Evolutionary conservation across 2,329 filamentous ascomycete genomes (phyloP), one percentile per base, ranked within the genome.

Genomic region (Arthrobotrys sinensis): DNA sequence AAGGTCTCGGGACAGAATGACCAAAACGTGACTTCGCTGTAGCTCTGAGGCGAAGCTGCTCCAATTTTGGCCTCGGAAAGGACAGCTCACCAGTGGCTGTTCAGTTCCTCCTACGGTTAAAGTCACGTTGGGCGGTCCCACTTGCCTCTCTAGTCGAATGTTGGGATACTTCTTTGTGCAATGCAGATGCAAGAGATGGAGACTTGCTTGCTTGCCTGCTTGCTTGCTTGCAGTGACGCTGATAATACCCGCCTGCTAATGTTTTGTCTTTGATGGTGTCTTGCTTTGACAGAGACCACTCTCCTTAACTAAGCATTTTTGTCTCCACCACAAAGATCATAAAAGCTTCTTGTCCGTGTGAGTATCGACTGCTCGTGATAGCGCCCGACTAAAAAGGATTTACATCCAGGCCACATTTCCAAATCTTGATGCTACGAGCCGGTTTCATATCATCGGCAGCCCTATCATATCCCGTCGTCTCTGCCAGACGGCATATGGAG

Each of bases 191-290:
- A 53, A 21, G 40, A 40, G 43, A 40, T 40, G 14, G 32, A 48
- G 28, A 62, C 38, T 48, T 69, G 65, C 50, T 46, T 60, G 28
- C 38, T 40, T 52, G 43, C 38, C 34, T 36, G 34, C 43, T 40
- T 50, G 46, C 43, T 40, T 66, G 28, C 63, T 66, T 67, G 14
- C 46, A 45, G 64, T 57, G 40, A 57, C 63, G 62, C 63, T 50
- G 34, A 68, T 69, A 70, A 65, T 70, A 71, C 60, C 62, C 57
- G 57, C 65, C 48, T 70, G 50, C 43, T 77, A 77, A 70, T 77
- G 66, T 71, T 77, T 77, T 77, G 73, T 77, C 73, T 77, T 70
- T 76, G 72, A 76, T 76, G 72, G 72, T 69, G 71, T 76, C 71
- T 76, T 76, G 62, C 62, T 14, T 72, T 60, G 68, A 65, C 68